Conservation (phyloP, 306 rosid species). For the Prunus padus region DNA sequence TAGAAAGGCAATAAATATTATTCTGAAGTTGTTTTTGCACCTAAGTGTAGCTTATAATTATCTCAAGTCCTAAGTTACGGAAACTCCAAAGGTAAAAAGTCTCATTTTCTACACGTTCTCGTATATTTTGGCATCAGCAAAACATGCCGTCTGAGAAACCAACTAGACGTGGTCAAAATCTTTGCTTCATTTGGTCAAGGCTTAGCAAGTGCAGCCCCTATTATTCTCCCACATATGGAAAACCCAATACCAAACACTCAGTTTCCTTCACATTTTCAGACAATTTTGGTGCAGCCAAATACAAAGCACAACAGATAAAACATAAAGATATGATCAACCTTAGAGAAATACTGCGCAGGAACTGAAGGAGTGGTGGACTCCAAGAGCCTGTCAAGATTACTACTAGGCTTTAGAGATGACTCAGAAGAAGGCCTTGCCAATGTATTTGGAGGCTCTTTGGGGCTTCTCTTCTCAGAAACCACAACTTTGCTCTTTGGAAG, state of each 20-base stretch:
- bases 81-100: background rate
- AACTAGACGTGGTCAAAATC: background rate
- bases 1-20: background rate
- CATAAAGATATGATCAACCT: conserved; percentile 50
- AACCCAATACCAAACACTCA: conserved; percentile 11
- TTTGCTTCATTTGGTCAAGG: background rate
- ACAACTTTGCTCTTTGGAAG: conserved; percentile 27
- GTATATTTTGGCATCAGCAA: background rate
- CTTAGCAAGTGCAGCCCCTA: background rate
- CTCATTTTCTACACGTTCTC: background rate
- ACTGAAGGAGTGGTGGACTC: conserved; percentile 67
- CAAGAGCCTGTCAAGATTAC: conserved; percentile 68
- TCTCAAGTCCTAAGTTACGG: conserved; percentile 9
- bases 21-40: background rate
- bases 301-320: background rate
- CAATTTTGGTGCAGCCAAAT: background rate
- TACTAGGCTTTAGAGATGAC: conserved; percentile 28
- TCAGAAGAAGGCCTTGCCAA: conserved; percentile 31
- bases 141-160: background rate
- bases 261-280: background rate
- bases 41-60: background rate
- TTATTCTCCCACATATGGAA: conserved; percentile 7
- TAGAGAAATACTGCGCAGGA: conserved; percentile 70
- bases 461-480: conserved; percentile 35
- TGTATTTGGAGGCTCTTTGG: conserved; percentile 29